Evolutionary conservation across 2,329 filamentous ascomycete genomes (phyloP).

Genomic region (Madurella fahalii): DNA sequence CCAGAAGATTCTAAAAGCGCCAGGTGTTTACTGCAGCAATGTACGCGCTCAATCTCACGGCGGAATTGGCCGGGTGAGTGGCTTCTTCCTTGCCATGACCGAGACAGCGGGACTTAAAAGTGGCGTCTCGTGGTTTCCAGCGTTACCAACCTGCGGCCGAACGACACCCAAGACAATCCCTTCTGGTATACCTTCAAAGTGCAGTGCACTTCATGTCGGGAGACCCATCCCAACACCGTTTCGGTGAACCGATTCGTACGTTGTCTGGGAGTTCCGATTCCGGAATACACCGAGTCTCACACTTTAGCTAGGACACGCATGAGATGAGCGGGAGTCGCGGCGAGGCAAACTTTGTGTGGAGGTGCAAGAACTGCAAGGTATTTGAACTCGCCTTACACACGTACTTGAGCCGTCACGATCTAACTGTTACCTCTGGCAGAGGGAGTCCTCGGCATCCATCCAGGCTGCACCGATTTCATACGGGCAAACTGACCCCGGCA

Average conservation of each 20-base stretch:
- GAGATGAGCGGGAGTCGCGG: constrained; percentile 90
- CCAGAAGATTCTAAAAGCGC: not conserved
- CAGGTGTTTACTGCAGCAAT: constrained; percentile 38
- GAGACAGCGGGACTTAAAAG: not conserved
- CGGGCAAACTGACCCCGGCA: constrained; percentile 65
- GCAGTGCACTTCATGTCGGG: constrained; percentile 95
- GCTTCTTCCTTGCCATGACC: not conserved
- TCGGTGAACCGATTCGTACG: constrained; percentile 84
- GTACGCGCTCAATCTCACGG: constrained; percentile 63
- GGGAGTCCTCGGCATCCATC: constrained; percentile 83
- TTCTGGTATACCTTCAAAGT: constrained; percentile 99
- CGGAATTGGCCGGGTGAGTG: constrained; percentile 64
- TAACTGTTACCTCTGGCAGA: constrained; percentile 41
- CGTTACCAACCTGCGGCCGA: constrained; percentile 82
- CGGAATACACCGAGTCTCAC: not conserved
- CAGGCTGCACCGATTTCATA: constrained; percentile 70
- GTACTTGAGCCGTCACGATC: not conserved
- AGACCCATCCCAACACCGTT: constrained; percentile 82
- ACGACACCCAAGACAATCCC: constrained; percentile 73
- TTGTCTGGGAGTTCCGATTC: constrained; percentile 13
- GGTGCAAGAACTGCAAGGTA: constrained; percentile 88
- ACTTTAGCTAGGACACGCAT: constrained; percentile 65
- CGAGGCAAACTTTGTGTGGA: constrained; percentile 99
- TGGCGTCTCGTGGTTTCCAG: constrained; percentile 43
- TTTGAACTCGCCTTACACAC: too few species aligned